A percentile compares a stretch with the other conserved stretches of the same genome.
Conservation (phyloP, 768 basidiomycete genomes). For the Hydnomerulius pinastri region DNA sequence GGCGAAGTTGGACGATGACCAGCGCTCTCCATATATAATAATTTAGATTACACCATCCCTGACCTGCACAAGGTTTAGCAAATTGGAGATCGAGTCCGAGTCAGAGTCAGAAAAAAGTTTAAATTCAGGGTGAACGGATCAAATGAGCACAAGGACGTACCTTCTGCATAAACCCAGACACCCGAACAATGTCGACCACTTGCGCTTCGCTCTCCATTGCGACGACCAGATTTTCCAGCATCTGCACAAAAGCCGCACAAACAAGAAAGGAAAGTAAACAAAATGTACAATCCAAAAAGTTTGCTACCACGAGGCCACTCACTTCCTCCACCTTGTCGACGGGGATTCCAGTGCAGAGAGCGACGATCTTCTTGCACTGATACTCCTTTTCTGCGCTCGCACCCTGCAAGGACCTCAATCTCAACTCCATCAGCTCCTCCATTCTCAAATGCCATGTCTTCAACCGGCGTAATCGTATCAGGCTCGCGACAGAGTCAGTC, state of each 20-base stretch:
- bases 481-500: conserved; percentile 53
- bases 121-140: conserved; percentile 22
- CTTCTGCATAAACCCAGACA: conserved; percentile 92
- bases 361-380: conserved; percentile 89
- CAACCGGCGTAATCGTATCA: conserved; percentile 75
- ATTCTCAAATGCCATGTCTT: conserved; percentile 83
- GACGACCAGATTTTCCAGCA: conserved; percentile 81
- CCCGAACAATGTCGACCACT: conserved; percentile 78
- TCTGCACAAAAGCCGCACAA: conserved; percentile 45
- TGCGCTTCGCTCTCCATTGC: conserved; percentile 88
- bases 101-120: conserved; percentile 12
- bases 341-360: conserved; percentile 83
- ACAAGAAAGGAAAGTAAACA: conserved; percentile 28
- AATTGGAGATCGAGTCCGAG: conserved; percentile 21
- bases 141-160: conserved; percentile 39
- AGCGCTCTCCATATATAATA: conserved; percentile 19
- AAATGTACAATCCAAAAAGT: conserved; percentile 11
- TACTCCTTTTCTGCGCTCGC: conserved; percentile 87
- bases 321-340: conserved; percentile 90
- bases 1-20: too few species aligned
- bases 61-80: conserved; percentile 28
- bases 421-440: conserved; percentile 69
- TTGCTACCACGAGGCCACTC: conserved; percentile 37
- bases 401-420: conserved; percentile 71
- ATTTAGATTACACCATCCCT: conserved; percentile 44